Base-by-base conservation (phyloP, 139 green algal genomes). In the Mychonastes homosphaera region DNA sequence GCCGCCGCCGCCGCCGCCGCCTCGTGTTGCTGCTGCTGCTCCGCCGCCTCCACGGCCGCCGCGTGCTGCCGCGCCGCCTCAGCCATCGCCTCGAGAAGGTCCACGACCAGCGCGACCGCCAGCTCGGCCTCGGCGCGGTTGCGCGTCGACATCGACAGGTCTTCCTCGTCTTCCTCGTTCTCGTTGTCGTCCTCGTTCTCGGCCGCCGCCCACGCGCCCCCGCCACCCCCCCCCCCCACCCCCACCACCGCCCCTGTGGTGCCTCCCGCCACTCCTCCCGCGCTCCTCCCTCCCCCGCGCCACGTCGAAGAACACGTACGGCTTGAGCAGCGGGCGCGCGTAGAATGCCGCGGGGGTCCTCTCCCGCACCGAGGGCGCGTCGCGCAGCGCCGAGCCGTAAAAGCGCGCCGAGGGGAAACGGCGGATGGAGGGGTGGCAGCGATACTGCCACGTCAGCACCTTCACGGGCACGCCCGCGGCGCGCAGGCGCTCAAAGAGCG, bases 391-490 rank as follows among this genome's bases (percentile, higher is more conserved):
- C 39, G 62, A 65, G 7, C 70, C 24, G 59, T 94, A 96, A 56
- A 95, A 96, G 63, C 85, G 72, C 5, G 48, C 34, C 3, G 77
- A 89, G 7, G 87, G 85, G 65, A 95, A 96, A 58, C 50, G 27
- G 34, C 81, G 74, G 64, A 96, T 95, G 24, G 57, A 56, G 6
- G 90, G 88, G 66, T 95, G 82, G 90, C 96, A 96, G 53, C 91
- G 79, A 74, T 94, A 96, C 76, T 94, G 87, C 51, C 86, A 70
- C 16, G 66, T 64, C 26, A 92, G 73, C 63, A 92, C 36, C 35
- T 65, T 67, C 40, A 71, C 67, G 47, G 60, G 56, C 38, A 45
- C n/a, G 30, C 65, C 18, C 24, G 66, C 81, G 48, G 76, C 50
- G 44, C 72, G 53, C 43, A 87, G 67, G 4, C 89, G 70, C 71